phyloP scores from a whole-genome alignment of 2,329 filamentous ascomycete species.

The Monilinia aucupariae region DNA sequence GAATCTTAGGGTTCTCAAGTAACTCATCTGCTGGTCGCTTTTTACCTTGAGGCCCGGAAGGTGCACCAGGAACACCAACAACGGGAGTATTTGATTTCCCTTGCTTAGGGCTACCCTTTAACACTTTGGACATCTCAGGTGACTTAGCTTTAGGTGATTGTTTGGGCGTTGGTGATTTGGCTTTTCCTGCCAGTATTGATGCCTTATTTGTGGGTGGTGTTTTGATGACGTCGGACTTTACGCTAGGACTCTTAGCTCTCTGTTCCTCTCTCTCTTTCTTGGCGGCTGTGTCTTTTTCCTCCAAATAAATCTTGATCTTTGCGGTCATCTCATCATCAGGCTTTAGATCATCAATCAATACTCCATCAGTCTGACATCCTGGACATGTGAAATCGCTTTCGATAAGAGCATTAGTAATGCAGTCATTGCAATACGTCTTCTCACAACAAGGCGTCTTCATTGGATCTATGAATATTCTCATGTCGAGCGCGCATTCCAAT shows the following conservation, averaged over 20 bases:
- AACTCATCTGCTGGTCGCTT: constrained; percentile 79
- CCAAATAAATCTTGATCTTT: constrained; percentile 71
- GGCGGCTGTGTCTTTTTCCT: constrained; percentile 46
- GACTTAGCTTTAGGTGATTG: constrained; percentile 29
- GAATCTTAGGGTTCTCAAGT: constrained; percentile 58
- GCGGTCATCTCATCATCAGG: constrained; percentile 71
- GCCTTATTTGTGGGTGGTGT: constrained; percentile 33
- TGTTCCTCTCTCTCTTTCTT: constrained; percentile 38
- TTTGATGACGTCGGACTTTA: constrained; percentile 28
- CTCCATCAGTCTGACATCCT: constrained; percentile 81
- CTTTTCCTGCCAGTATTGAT: constrained; percentile 18
- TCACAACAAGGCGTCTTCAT: constrained; percentile 98
- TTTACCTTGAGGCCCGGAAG: constrained; percentile 41
- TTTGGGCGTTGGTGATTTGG: constrained; percentile 32
- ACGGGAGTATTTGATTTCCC: constrained; percentile 5
- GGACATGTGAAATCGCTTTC: constrained; percentile 97
- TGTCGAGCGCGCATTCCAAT: constrained; percentile 91
- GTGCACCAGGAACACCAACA: constrained; percentile 7
- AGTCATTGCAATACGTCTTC: constrained; percentile 98
- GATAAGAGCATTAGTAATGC: constrained; percentile 97
- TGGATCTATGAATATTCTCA: constrained; percentile 96
- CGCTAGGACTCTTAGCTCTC: constrained; percentile 44
- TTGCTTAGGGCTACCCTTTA: constrained; percentile 28
- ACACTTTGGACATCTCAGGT: constrained; percentile 1
- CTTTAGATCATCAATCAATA: constrained; percentile 86